Base-by-base conservation (phyloP, 2,329 filamentous ascomycete genomes). In the Verticillium nonalfalfae region DNA sequence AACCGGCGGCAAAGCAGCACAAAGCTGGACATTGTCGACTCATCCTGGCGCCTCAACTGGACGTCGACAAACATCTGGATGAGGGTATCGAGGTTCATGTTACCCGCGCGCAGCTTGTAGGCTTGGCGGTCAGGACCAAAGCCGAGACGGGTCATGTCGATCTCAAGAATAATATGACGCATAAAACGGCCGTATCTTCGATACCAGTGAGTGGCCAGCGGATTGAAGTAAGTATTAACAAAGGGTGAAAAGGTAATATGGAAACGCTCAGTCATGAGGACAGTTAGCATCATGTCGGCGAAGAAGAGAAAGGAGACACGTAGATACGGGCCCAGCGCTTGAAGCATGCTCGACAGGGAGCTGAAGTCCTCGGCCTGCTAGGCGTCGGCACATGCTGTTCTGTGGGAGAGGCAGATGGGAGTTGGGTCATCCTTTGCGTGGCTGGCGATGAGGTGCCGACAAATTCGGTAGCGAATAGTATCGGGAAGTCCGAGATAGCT, bases 211-310 rank as follows among this genome's bases (percentile, higher is more conserved):
- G 72, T 74, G 1, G 73, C 74, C 0, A 77, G 69, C 0, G 75
- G 75, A 38, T 72, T 74, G 1, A 74, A 64, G 6, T 61, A 60
- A 0, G 65, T 64, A 1, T 68, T 70, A 3, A 75, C 71, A 55
- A 72, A 76, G 0, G 77, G 76, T 0, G 76, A 76, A 18, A 74
- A 72, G 1, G 74, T 71, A 26, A 74, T 68, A 60, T 80, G 78
- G 31, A 80, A 76, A 10, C 65, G 68, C 18, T 72, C 67, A 2
- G 66, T 66, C 26, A 71, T 68, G 7, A 80, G 70, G 2, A 79
- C 65, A 0, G 73, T 60, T 2, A 75, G 63, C 35, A 79, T 66
- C 1, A 78, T 31, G 40, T 78, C 75, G 4, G 74, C 71, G 7
- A 73, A 71, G 60, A 79, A 71, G 4, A 63, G 69, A 26, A 73